A percentile compares a stretch with the other conserved stretches of the same genome.
phyloP scores from a whole-genome alignment of 2,329 filamentous ascomycete genomes.

The Curvularia sp. region DNA sequence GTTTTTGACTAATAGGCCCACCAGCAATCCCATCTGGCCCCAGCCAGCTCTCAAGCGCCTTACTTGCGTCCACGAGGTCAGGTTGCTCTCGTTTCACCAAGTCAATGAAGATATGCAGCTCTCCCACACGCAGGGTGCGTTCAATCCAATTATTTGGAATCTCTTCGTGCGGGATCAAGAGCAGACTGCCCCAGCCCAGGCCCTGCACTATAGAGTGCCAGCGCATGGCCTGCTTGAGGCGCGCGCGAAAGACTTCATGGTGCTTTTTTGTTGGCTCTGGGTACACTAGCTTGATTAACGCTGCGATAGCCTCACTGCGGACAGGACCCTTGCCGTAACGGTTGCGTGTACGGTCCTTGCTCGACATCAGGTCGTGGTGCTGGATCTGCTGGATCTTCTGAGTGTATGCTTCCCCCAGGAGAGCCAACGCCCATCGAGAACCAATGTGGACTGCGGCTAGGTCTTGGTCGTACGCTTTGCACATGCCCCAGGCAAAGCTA shows the following conservation, averaged over 20 bases:
- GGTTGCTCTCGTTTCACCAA: neutral
- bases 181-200: neutral
- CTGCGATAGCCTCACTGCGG: too few relatives aligned
- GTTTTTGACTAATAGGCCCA: too few relatives aligned
- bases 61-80: neutral
- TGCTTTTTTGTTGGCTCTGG: neutral
- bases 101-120: neutral
- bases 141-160: neutral
- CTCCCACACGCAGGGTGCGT: neutral
- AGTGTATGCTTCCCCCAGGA: neutral
- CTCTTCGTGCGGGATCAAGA: too few relatives aligned
- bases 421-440: conserved; percentile 6
- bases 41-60: too few relatives aligned
- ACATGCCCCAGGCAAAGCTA: conserved; percentile 8
- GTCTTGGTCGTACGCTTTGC: conserved; percentile 7
- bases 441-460: conserved; percentile 9
- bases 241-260: neutral
- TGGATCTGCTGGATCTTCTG: conserved; percentile 5
- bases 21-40: too few relatives aligned
- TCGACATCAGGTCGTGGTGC: neutral
- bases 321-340: conserved; percentile 1
- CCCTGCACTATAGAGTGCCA: neutral
- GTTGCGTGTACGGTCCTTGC: conserved; percentile 1
- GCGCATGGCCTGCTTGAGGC: neutral
- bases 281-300: neutral